Conservation (phyloP, 352 stramenopile species). For the Phytophthora pisi region DNA sequence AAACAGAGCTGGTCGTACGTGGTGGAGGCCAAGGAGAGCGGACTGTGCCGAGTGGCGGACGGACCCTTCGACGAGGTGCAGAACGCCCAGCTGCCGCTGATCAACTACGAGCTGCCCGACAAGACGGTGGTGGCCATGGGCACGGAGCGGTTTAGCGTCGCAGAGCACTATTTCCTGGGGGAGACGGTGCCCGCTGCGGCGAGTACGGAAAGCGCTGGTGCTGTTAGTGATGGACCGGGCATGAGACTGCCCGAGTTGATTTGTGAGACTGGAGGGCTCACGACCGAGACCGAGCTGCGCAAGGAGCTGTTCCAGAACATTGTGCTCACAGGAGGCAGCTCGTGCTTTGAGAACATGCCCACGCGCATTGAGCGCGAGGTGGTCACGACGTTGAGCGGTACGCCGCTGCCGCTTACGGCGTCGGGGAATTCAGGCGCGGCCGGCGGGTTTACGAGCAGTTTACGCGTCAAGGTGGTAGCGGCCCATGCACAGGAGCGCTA, state of each 20-base stretch:
- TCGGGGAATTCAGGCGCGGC: conserved; percentile 12
- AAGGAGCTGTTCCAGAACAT: conserved; percentile 88
- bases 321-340: conserved; percentile 75
- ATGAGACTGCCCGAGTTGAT: conserved; percentile 71
- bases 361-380: conserved; percentile 77
- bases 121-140: conserved; percentile 86
- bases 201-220: neutral
- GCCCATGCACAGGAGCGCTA: conserved; percentile 70
- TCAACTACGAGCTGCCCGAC: conserved; percentile 83
- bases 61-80: conserved; percentile 70
- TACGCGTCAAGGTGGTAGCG: conserved; percentile 75
- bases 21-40: conserved; percentile 78
- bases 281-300: conserved; percentile 73
- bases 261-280: conserved; percentile 63
- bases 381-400: conserved; percentile 52
- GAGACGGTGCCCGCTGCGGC: conserved; percentile 17
- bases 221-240: conserved; percentile 25
- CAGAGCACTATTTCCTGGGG: conserved; percentile 87
- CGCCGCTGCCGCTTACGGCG: conserved; percentile 38
- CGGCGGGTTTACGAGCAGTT: conserved; percentile 41
- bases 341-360: conserved; percentile 84
- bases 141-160: conserved; percentile 87
- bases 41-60: conserved; percentile 74
- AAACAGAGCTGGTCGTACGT: conserved; percentile 62
- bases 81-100: conserved; percentile 76